Evolutionary conservation across 805 yeast species (phyloP).

Genomic region (Saturnispora kantuleensis): DNA sequence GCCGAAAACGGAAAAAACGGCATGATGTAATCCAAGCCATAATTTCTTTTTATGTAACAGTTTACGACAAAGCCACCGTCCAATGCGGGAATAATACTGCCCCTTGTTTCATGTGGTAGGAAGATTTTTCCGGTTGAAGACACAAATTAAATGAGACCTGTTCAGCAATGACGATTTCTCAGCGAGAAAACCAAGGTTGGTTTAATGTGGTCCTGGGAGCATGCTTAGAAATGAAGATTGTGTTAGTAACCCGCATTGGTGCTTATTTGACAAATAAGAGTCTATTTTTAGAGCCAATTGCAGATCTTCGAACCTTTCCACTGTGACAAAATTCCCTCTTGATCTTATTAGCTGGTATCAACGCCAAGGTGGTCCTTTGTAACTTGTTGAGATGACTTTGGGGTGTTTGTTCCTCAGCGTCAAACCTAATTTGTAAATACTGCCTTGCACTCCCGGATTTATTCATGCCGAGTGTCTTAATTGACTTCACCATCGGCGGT

Average conservation of each 20-base stretch:
- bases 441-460: constrained; percentile 14
- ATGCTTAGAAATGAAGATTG: background rate
- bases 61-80: no score
- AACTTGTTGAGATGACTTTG: constrained; percentile 10
- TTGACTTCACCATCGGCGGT: constrained; percentile 8
- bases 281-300: constrained; percentile 17
- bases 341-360: constrained; percentile 31
- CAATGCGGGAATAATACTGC: no score
- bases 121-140: no score
- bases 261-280: background rate
- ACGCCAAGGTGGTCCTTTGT: constrained; percentile 5
- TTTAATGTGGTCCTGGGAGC: no score
- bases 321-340: constrained; percentile 28
- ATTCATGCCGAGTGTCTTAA: constrained; percentile 10
- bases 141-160: no score
- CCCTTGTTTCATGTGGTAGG: no score
- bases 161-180: no score
- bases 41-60: no score
- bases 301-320: constrained; percentile 29
- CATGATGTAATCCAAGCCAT: no score
- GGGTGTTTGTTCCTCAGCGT: constrained; percentile 5
- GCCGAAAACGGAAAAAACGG: no score
- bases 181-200: no score
- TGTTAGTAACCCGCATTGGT: background rate
- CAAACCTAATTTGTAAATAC: constrained; percentile 20